Evolutionary conservation across 139 green algal genomes (phyloP), one percentile per base, ranked within the genome.

Genomic region (Mesostigma viride): DNA sequence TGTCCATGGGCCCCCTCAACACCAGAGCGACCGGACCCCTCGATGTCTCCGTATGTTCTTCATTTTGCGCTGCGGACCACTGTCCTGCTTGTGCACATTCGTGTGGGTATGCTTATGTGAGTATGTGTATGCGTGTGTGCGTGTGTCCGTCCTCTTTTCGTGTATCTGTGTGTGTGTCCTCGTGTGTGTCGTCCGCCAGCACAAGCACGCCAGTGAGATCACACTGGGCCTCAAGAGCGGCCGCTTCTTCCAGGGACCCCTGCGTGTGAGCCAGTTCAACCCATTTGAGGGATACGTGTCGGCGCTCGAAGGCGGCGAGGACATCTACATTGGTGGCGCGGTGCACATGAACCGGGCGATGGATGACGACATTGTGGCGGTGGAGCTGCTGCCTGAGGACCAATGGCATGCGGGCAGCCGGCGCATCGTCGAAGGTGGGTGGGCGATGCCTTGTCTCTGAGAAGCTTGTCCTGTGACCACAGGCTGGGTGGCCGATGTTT

Each of bases 201-300:
- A 97, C 75, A 65, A 73, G 33, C 65, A 71, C 3, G 76, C 85
- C 68, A 76, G 74, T 27, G 84, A 89, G 6, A 66, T 95, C 24
- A 85, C 75, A 3, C 75, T 79, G 22, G 87, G 88, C 28, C 83
- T 97, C 69, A 87, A 89, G 75, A 66, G 76, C 3, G 91, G 91
- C 5, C 58, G 70, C 1, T 83, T 83, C 68, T 85, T 96, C 61
- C 88, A 96, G 77, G 87, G 72, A 34, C 70, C 68, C 17, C 57
- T 79, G 31, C 69, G 70, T 0, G 70, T 79, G 20, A 65, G 32
- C 35, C 70, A 34, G 30, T 80, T 71, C 65, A 80, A 79, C 56
- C 59, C 27, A 17, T 70, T 62, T 22, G 73, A 78, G 69, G 73
- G 61, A 26, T 72, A 69, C 34, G 73, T 79, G 24, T 61, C 61